Percentiles rank a stretch among this genome's conserved stretches.
Evolutionary conservation across 805 yeast species (phyloP).

Genomic region (Tetrapisispora namnaoensis): DNA sequence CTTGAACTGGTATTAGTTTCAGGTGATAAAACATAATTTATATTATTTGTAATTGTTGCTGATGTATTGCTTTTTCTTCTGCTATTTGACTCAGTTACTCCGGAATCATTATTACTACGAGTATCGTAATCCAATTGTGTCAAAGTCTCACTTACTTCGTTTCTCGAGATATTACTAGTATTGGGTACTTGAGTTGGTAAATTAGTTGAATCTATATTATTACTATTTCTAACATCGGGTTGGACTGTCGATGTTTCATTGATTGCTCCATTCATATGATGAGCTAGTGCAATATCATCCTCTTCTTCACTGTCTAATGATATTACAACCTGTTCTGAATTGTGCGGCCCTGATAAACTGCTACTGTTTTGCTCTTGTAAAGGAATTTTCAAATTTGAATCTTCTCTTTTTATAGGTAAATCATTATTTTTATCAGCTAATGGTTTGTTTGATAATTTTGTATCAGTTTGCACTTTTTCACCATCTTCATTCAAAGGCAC

Average conservation of each 20-base stretch:
- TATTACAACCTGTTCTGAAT: slow-evolving; percentile 33
- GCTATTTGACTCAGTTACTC: no score
- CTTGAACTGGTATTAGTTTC: not conserved
- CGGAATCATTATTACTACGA: no score
- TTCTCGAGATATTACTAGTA: no score
- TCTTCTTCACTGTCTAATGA: slow-evolving; percentile 39
- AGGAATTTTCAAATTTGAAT: not conserved
- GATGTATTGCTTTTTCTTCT: not conserved
- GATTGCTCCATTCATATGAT: not conserved
- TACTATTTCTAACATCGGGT: not conserved
- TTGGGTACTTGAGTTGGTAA: no score
- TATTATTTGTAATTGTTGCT: not conserved
- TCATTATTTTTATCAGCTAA: not conserved
- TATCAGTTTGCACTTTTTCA: not conserved
- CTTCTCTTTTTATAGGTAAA: not conserved
- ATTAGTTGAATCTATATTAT: not conserved
- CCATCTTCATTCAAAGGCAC: slow-evolving; percentile 29
- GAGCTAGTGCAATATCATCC: slow-evolving; percentile 1
- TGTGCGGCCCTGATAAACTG: not conserved
- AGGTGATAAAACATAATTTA: not conserved
- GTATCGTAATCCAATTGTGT: no score
- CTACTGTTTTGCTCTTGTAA: not conserved
- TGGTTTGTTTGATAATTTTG: no score
- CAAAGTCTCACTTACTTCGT: no score
- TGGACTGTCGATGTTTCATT: not conserved